phyloP scores from a whole-genome alignment of 148 eudicot genomes.

The Amaranthus hypochondriacus region DNA sequence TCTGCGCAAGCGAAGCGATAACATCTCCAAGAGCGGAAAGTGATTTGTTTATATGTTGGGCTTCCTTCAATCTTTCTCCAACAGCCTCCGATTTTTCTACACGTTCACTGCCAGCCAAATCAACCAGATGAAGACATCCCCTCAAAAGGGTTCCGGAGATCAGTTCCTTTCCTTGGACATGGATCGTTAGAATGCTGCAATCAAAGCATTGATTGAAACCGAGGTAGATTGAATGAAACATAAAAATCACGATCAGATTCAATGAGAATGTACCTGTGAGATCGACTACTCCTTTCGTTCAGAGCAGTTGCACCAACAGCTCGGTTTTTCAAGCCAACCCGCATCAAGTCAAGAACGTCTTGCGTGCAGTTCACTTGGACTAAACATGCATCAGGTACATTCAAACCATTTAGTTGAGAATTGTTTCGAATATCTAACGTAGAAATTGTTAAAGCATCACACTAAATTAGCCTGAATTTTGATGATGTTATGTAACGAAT shows the following conservation, averaged over 20 bases:
- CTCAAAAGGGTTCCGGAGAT: conserved; percentile 62
- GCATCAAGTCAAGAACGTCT: conserved; percentile 91
- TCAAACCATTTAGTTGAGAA: conserved; percentile 86
- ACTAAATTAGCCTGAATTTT: not conserved
- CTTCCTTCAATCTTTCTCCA: conserved; percentile 95
- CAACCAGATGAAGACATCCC: conserved; percentile 95
- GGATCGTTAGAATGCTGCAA: conserved; percentile 83
- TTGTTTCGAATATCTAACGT: conserved; percentile 89
- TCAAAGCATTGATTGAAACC: not conserved
- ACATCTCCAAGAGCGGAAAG: conserved; percentile 98
- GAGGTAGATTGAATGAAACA: not conserved
- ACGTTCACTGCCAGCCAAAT: conserved; percentile 97
- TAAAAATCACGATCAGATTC: not conserved
- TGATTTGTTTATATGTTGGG: conserved; percentile 89
- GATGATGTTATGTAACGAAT: not conserved
- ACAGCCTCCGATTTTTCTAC: conserved; percentile 96
- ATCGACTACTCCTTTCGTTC: conserved; percentile 92
- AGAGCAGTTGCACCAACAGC: conserved; percentile 98
- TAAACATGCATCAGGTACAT: conserved; percentile 93
- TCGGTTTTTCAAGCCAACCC: conserved; percentile 74
- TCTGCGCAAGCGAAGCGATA: conserved; percentile 91
- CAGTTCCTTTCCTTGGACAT: conserved; percentile 84
- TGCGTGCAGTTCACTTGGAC: conserved; percentile 71
- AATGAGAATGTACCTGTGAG: conserved; percentile 66
- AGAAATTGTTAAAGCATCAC: conserved; percentile 43